Base-by-base conservation (phyloP, 2,329 filamentous ascomycete species). In the Cladosporium sp. region DNA sequence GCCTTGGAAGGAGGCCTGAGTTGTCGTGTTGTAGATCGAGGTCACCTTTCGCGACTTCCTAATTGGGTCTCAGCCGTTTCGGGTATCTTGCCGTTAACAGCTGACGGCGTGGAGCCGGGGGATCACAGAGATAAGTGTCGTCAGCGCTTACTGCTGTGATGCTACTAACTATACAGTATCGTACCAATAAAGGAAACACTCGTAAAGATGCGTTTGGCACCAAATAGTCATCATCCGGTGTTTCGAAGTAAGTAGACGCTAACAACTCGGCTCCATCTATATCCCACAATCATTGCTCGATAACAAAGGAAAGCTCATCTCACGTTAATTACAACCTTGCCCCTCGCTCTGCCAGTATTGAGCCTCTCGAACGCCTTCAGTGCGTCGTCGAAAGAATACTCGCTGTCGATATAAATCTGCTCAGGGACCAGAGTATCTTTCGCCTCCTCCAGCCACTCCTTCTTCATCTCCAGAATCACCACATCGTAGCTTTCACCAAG, bases 301-400 rank as follows among this genome's bases (percentile, higher is more conserved):
- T n/a, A 28, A 5, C 22, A 5, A 28, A 28, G 22, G 22, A 28
- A 33, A 10, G 10, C 22, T 46, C 43, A 46, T 11, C 43, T 34
- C 13, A 53, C 31, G 37, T 53, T 46, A 46, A 53, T 53, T 35
- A 68, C 61, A 3, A 69, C 65, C 57, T 68, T 69, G 1, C 66
- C 67, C 46, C 60, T 63, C 14, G 65, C 61, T 14, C 65, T 52
- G 3, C 67, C 66, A 7, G 63, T 68, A 45, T 66, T 66, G 44
- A 70, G 49, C 53, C 64, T 59, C 57, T 66, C 66, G 50, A 68
- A 70, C 1, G 67, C 67, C 54, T 64, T 53, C 46, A 60, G 60
- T 2, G 73, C 77, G 53, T 86, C 75, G 38, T 80, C 79, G 64
- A 82, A 83, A 5, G 72, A 68, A 60, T 77, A 83, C 2, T 71